A percentile compares a stretch with the other conserved stretches of the same genome.
phyloP scores from a whole-genome alignment of 225 moss, liverwort and hornwort genomes.

The Physcomitrium patens region DNA sequence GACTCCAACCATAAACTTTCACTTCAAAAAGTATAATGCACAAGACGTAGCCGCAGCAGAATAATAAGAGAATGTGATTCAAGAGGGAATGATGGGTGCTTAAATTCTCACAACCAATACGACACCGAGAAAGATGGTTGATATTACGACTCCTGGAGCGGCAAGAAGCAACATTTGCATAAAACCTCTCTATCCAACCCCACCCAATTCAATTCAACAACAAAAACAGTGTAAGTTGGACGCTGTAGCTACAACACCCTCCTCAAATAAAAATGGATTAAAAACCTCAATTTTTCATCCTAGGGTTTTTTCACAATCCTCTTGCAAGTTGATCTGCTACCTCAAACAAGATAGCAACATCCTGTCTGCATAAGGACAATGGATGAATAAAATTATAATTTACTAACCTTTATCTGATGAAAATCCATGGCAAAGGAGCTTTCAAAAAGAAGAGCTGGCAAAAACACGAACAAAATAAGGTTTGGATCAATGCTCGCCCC shows the following conservation, averaged over 20 bases:
- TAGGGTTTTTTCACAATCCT: too few relatives aligned
- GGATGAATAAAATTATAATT: not conserved
- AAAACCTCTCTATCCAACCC: conserved; percentile 69
- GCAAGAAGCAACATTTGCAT: conserved; percentile 89
- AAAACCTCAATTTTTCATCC: too few relatives aligned
- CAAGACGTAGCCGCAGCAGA: too few relatives aligned
- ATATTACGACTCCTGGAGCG: conserved; percentile 90
- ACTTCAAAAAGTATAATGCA: too few relatives aligned
- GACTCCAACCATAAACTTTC: too few relatives aligned
- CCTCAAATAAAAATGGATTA: too few relatives aligned
- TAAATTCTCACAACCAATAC: conserved; percentile 65
- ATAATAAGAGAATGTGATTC: too few relatives aligned
- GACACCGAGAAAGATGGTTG: conserved; percentile 74
- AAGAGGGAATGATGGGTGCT: not conserved
- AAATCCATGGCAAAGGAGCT: conserved; percentile 95
- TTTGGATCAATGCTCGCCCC: conserved; percentile 83
- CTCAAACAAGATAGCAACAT: not conserved
- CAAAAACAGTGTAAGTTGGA: not conserved
- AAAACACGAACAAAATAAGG: conserved; percentile 89
- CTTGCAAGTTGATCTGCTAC: not conserved
- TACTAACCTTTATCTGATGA: conserved; percentile 82
- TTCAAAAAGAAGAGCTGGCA: conserved; percentile 98
- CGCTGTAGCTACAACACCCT: too few relatives aligned
- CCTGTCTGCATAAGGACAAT: not conserved
- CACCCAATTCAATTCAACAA: conserved; percentile 7